Conservation (phyloP, 495 filamentous ascomycete species). For the Tuber indicum region DNA sequence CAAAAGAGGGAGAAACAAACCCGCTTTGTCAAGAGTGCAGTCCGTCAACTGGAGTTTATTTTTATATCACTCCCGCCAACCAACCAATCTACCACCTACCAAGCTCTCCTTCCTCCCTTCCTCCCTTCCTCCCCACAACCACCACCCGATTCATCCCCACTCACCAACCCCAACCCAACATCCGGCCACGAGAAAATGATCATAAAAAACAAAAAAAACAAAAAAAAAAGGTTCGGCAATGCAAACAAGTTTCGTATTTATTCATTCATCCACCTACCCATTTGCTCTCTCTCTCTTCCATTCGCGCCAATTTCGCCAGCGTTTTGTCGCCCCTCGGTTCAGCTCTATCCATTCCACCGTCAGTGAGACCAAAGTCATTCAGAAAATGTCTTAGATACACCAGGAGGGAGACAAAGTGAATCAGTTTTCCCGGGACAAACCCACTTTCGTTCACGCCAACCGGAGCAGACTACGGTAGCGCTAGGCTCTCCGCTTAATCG, state of each 20-base stretch:
- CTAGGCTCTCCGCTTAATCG: background rate
- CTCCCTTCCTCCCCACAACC: background rate
- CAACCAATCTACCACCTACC: background rate
- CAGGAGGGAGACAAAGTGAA: background rate
- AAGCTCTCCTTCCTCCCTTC: background rate
- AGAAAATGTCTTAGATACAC: conserved; percentile 1
- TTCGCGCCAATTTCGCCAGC: background rate
- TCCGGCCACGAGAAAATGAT: background rate
- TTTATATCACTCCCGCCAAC: background rate
- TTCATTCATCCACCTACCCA: background rate
- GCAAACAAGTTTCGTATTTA: background rate
- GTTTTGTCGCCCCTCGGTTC: background rate
- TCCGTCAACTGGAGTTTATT: background rate
- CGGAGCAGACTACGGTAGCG: background rate
- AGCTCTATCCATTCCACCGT: background rate
- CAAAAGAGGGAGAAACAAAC: background rate
- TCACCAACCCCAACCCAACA: background rate
- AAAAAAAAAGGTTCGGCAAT: background rate
- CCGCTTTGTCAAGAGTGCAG: background rate
- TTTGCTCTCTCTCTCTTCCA: background rate
- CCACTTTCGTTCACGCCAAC: background rate
- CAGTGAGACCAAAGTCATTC: background rate
- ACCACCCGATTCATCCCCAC: background rate
- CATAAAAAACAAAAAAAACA: background rate
- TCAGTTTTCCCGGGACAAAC: background rate